A percentile compares a stretch with the other conserved stretches of the same genome.
phyloP scores from a whole-genome alignment of 106 monocot genomes.

The Vanilla planifolia region DNA sequence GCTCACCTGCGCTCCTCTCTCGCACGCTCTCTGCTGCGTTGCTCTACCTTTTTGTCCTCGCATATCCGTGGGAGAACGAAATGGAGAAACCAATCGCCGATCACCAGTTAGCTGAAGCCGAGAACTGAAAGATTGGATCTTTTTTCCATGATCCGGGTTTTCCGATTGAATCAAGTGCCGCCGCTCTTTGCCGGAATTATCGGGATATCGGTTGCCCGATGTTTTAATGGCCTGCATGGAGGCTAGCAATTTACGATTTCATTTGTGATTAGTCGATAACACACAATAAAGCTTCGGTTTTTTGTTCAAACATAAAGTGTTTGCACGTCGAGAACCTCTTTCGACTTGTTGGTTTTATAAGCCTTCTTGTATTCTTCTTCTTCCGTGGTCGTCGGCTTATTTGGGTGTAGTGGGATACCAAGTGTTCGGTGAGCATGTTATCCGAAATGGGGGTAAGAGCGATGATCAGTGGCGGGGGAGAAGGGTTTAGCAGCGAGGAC shows the following conservation, averaged over 20 bases:
- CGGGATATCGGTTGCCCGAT: background rate
- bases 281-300: background rate
- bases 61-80: background rate
- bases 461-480: constrained; percentile 5
- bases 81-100: constrained; percentile 7
- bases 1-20: background rate
- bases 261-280: background rate
- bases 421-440: constrained; percentile 12
- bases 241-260: background rate
- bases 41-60: background rate
- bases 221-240: background rate
- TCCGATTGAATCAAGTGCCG: background rate
- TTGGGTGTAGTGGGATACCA: constrained; percentile 10
- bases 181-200: background rate
- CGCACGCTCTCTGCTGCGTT: background rate
- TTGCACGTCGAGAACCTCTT: background rate
- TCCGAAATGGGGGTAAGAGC: constrained; percentile 24
- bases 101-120: background rate
- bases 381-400: background rate
- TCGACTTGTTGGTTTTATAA: background rate
- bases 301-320: background rate
- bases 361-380: background rate
- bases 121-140: background rate
- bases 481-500: constrained; percentile 22
- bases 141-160: background rate